Percentiles rank a stretch among this genome's conserved stretches.
Evolutionary conservation across 305 asterid genomes (phyloP).

Genomic region (Fraxinus dipetala): DNA sequence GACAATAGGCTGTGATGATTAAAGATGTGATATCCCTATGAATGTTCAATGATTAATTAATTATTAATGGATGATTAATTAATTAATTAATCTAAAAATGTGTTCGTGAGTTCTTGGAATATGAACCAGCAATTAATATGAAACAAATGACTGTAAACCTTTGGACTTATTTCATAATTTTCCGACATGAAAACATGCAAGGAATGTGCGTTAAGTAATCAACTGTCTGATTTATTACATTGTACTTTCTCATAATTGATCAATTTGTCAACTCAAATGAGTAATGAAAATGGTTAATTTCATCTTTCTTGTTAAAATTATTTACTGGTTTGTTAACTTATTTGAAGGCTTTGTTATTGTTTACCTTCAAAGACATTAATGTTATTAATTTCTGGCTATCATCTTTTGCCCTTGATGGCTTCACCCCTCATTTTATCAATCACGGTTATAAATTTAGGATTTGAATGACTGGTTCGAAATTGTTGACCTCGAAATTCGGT

Average conservation of each 20-base stretch:
- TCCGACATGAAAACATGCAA: conserved; percentile 61
- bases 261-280: conserved; percentile 46
- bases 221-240: conserved; percentile 24
- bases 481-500: too few species aligned
- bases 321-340: not conserved
- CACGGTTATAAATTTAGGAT: not conserved
- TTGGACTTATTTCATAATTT: conserved; percentile 45
- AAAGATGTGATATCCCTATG: conserved; percentile 43
- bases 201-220: conserved; percentile 42
- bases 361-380: not conserved
- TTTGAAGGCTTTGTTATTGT: not conserved
- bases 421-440: not conserved
- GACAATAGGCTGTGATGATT: conserved; percentile 42
- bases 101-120: conserved; percentile 54
- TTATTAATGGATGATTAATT: conserved; percentile 24
- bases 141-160: conserved; percentile 40
- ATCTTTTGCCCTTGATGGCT: not conserved
- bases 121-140: conserved; percentile 39
- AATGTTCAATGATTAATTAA: conserved; percentile 34
- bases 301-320: not conserved
- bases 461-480: too few species aligned
- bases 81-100: conserved; percentile 23
- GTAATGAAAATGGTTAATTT: not conserved
- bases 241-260: conserved; percentile 35
- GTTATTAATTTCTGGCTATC: conserved; percentile 24